A percentile compares a stretch with the other conserved stretches of the same genome.
These are phyloP conservation scores for Leucoagaricus sp. DNA, from an alignment of 1,284 basidiomycete species.

Conservation along the genomic window DNA sequence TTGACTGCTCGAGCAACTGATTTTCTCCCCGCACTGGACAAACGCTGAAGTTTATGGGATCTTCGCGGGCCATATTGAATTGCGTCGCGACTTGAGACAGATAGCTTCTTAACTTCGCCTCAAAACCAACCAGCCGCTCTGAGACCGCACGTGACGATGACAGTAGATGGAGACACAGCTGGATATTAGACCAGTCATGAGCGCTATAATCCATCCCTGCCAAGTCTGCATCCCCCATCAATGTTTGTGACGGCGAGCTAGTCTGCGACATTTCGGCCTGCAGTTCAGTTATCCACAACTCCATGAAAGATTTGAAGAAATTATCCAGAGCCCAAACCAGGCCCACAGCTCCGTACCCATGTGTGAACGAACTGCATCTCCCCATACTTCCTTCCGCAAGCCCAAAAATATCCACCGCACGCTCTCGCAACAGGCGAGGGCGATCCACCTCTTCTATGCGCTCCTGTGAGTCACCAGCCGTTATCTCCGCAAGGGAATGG, in stretches of 20 bases:
- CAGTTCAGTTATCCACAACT: conserved; percentile 59
- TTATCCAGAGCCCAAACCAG: conserved; percentile 75
- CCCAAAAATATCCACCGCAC: conserved; percentile 70
- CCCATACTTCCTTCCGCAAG: conserved; percentile 79
- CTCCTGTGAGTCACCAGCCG: conserved; percentile 38
- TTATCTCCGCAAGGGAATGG: conserved; percentile 51
- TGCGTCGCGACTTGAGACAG: conserved; percentile 60
- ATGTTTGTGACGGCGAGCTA: conserved; percentile 31
- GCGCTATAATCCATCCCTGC: conserved; percentile 84
- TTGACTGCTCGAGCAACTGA: conserved; percentile 76
- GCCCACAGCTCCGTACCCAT: conserved; percentile 80
- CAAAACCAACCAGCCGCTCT: conserved; percentile 69
- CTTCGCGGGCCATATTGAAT: conserved; percentile 55
- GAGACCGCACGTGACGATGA: conserved; percentile 72
- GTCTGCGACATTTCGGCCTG: conserved; percentile 38
- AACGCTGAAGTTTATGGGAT: conserved; percentile 55
- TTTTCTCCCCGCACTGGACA: conserved; percentile 71
- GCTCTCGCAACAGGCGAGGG: conserved; percentile 70
- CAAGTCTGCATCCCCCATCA: conserved; percentile 55
- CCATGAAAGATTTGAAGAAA: conserved; percentile 69
- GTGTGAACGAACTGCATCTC: conserved; percentile 79
- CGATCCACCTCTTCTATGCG: conserved; percentile 48
- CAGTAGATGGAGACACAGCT: conserved; percentile 80
- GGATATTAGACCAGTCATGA: conserved; percentile 87
- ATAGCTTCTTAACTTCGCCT: conserved; percentile 61